Evolutionary conservation across 805 yeast genomes (phyloP).

Genomic region (Metschnikowia continentalis): DNA sequence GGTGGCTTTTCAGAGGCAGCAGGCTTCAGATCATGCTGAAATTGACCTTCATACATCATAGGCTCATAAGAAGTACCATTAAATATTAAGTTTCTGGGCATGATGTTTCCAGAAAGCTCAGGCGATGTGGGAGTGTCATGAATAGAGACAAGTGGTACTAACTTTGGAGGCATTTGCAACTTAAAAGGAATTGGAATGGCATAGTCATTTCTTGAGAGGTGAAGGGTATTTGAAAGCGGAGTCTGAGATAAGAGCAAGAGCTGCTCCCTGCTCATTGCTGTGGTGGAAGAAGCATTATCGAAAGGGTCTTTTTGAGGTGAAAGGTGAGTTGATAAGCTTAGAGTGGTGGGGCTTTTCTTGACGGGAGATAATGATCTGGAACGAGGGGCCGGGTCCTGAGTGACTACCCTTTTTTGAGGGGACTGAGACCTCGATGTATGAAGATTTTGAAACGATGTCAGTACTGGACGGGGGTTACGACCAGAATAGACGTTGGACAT

Average conservation of each 20-base stretch:
- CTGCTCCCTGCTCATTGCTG: constrained; percentile 22
- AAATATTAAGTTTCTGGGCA: constrained; percentile 23
- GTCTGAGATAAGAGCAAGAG: constrained; percentile 28
- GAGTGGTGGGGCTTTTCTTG: constrained; percentile 24
- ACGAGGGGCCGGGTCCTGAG: constrained; percentile 18
- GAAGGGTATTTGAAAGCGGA: constrained; percentile 35
- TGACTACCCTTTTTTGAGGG: neutral
- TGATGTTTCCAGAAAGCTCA: neutral
- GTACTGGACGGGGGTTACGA: constrained; percentile 1
- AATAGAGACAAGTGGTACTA: constrained; percentile 16
- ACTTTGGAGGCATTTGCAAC: constrained; percentile 37
- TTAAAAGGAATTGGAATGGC: constrained; percentile 43
- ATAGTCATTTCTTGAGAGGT: constrained; percentile 26
- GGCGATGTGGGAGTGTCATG: neutral
- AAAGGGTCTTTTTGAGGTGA: constrained; percentile 4
- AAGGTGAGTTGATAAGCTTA: constrained; percentile 20
- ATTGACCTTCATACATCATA: constrained; percentile 11
- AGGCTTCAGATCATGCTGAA: neutral
- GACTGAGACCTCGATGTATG: neutral
- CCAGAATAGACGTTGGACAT: neutral
- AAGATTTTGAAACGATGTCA: neutral
- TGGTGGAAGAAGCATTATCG: constrained; percentile 23
- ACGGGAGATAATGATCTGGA: constrained; percentile 35
- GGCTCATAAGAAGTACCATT: constrained; percentile 37
- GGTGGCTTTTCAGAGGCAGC: constrained; percentile 22